Evolutionary conservation across 2,329 filamentous ascomycete species (phyloP).

Genomic region (Didymella lethalis): DNA sequence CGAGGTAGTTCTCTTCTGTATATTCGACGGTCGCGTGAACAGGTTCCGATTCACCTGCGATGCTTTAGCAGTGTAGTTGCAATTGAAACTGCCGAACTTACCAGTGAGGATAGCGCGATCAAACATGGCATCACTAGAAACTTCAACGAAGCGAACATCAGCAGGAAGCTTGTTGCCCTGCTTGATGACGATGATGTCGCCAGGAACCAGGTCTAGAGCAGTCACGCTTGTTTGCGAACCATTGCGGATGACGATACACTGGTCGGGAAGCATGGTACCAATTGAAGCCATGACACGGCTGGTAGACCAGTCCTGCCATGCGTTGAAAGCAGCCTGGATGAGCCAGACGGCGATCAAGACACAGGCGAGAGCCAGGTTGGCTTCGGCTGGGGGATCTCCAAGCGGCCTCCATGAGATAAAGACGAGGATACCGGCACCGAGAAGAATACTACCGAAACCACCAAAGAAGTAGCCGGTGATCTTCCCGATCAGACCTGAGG

Average conservation of each 20-base stretch:
- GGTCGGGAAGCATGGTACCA: conserved; percentile 79
- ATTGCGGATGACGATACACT: conserved; percentile 71
- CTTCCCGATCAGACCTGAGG: conserved; percentile 65
- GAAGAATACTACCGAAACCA: conserved; percentile 76
- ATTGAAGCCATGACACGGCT: conserved; percentile 81
- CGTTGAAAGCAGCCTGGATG: conserved; percentile 62
- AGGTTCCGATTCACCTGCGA: conserved; percentile 68
- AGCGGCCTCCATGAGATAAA: conserved; percentile 81
- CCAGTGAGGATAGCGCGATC: conserved; percentile 77
- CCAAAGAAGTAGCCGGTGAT: conserved; percentile 77
- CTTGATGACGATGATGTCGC: conserved; percentile 73
- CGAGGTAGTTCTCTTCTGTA: conserved; percentile 74
- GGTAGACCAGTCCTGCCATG: conserved; percentile 76
- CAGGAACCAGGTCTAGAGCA: conserved; percentile 72
- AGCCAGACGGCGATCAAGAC: conserved; percentile 75
- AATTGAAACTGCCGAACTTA: conserved; percentile 31
- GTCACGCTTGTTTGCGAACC: conserved; percentile 59
- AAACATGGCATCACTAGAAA: conserved; percentile 74
- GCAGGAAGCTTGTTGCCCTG: conserved; percentile 77
- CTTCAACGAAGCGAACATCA: conserved; percentile 73
- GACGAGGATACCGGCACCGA: conserved; percentile 73
- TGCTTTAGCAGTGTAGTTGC: conserved; percentile 15
- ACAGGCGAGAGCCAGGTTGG: conserved; percentile 76
- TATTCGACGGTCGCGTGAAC: conserved; percentile 70
- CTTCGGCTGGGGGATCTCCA: conserved; percentile 72